Percentiles rank a stretch among this genome's conserved stretches.
Evolutionary conservation across 1,139 yeast genomes (phyloP).

Genomic region (Hemisphaericaspora subhashii): DNA sequence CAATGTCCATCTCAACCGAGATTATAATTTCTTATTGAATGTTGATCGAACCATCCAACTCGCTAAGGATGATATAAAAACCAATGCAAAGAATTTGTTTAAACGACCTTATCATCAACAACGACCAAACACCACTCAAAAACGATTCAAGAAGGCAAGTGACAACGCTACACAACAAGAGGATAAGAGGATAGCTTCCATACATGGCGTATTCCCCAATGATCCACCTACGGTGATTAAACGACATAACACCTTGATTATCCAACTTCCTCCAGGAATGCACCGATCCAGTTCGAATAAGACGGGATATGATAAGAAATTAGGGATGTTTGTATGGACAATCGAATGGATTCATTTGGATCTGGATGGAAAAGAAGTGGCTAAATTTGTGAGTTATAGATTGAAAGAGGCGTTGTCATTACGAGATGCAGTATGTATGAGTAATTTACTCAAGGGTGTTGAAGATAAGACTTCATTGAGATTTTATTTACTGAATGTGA

Average conservation of each 20-base stretch:
- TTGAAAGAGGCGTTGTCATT: constrained; percentile 40
- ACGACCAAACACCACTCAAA: constrained; percentile 14
- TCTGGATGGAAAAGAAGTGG: constrained; percentile 19
- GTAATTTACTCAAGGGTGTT: constrained; percentile 18
- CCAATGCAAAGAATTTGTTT: constrained; percentile 36
- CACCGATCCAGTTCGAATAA: constrained; percentile 64
- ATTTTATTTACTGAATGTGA: constrained; percentile 38
- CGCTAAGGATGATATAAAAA: constrained; percentile 49
- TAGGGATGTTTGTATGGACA: constrained; percentile 72
- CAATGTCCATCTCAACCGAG: constrained; percentile 62
- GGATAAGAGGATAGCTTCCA: constrained; percentile 28
- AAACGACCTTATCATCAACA: constrained; percentile 24
- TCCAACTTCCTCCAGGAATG: constrained; percentile 74
- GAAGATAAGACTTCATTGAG: constrained; percentile 21
- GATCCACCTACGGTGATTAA: constrained; percentile 27
- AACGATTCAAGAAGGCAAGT: constrained; percentile 35
- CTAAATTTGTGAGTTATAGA: constrained; percentile 45
- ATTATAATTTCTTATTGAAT: constrained; percentile 71
- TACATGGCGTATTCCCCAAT: constrained; percentile 24
- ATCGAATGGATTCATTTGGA: constrained; percentile 65
- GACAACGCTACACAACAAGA: no score
- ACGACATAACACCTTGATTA: constrained; percentile 40
- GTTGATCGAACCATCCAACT: constrained; percentile 59
- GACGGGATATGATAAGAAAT: constrained; percentile 70
- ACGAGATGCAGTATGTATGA: constrained; percentile 42